Evolutionary conservation across 108 stramenopile species (phyloP).

Genomic region (Hondaea fermentalgiana): DNA sequence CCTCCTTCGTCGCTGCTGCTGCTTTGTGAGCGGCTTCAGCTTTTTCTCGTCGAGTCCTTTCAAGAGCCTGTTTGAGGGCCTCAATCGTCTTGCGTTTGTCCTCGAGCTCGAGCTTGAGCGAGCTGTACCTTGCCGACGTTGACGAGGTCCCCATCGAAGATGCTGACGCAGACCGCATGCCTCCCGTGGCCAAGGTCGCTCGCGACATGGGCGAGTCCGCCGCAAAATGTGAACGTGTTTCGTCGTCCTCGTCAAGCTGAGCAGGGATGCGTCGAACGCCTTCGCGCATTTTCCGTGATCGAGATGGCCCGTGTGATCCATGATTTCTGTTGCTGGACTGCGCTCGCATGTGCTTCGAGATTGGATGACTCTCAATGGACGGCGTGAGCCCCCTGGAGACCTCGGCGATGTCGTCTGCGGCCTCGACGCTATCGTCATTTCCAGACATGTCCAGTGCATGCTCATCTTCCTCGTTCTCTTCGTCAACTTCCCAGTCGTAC

Average conservation of each 20-base stretch:
- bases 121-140: neutral
- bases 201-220: conserved; percentile 7
- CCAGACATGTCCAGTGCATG: neutral
- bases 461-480: neutral
- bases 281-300: too few relatives aligned
- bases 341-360: neutral
- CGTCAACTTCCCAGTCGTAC: neutral
- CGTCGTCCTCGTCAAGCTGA: neutral
- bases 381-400: too few relatives aligned
- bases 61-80: neutral
- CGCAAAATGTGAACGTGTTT: neutral
- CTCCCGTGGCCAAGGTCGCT: neutral
- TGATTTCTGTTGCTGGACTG: neutral
- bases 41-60: neutral
- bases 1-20: neutral
- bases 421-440: neutral
- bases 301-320: neutral
- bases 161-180: too few relatives aligned
- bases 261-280: neutral
- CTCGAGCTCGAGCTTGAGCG: neutral
- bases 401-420: too few relatives aligned
- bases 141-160: neutral
- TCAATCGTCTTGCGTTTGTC: neutral
- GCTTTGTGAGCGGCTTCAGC: neutral
- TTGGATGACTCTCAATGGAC: neutral